Base-by-base conservation (phyloP, 129 eudicot genomes). In the Logfia minima region DNA sequence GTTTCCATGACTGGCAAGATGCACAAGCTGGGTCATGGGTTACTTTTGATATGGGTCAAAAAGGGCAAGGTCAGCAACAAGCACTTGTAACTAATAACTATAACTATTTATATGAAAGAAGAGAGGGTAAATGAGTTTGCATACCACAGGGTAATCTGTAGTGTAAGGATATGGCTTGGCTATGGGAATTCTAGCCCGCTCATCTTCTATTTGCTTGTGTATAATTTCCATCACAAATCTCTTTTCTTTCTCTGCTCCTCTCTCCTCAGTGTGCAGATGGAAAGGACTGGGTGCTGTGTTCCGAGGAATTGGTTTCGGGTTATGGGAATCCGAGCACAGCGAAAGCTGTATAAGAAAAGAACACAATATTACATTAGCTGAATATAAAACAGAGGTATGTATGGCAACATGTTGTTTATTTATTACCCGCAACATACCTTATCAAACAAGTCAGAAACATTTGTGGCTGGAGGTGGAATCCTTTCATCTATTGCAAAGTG, bases 141-240 rank as follows among this genome's bases (percentile, higher is more conserved):
- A 35, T 92, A 92, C 98, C 94, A 90, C 96, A 10, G 98, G 98
- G 76, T 80, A 92, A 79, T 92, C 98, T 34, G 98, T 92, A 26
- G 99, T 90, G 59, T 91, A 94, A 41, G 97, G 99, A 80, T 91
- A 94, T 2, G 97, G 99, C 24, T 64, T 85, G 16, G 99, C 97
- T 88, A 88, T 94, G 19, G 97, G 99, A 69, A 91, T 71, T 63
- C 99, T 86, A 13, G 99, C 92, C 16, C 74, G 56, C 76, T 91
- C 99, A 63, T 94, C 99, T 84, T 91, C 99, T 70, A 89, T 41
- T 80, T 89, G 92, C 62, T 91, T 94, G 59, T 86, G 93, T 45
- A 85, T n/a, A 2, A 91, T 68, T 69, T 94, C 99, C 79, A 63
- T 89, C 28, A 85, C 80, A 56, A 91, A 68, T 67, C 63, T 91